Evolutionary conservation across 2,329 filamentous ascomycete genomes (phyloP).

Genomic region (Harringtonia aguacate): DNA sequence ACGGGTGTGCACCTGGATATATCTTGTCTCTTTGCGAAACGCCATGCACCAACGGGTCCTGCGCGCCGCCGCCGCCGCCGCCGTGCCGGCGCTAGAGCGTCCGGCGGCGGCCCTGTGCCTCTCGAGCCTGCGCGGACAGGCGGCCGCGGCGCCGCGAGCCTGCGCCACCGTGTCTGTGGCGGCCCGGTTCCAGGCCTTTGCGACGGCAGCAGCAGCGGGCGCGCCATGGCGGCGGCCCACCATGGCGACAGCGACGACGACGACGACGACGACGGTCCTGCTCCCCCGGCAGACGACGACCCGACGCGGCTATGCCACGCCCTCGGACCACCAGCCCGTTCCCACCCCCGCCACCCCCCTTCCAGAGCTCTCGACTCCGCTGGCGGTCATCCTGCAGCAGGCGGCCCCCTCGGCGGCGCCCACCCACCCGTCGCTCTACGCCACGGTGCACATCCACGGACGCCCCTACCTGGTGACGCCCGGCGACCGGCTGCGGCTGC

Average conservation of each 20-base stretch:
- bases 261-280: background rate
- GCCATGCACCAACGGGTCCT: no score
- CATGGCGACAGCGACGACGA: background rate
- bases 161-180: no score
- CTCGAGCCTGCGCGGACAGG: no score
- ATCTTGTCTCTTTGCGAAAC: no score
- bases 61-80: no score
- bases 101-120: no score
- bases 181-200: no score
- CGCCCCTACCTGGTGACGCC: slow-evolving; percentile 69
- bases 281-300: no score
- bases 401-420: background rate
- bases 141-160: no score
- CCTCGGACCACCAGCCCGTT: background rate
- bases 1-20: no score
- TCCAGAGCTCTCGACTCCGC: background rate
- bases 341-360: background rate
- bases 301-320: background rate
- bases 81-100: no score
- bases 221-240: background rate
- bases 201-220: no score
- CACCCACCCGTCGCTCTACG: slow-evolving; percentile 36
- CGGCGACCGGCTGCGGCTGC: slow-evolving; percentile 66
- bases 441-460: slow-evolving; percentile 69
- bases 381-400: background rate